Evolutionary conservation across 106 monocot species (phyloP).

Genomic region (Xerophyta viscosa): DNA sequence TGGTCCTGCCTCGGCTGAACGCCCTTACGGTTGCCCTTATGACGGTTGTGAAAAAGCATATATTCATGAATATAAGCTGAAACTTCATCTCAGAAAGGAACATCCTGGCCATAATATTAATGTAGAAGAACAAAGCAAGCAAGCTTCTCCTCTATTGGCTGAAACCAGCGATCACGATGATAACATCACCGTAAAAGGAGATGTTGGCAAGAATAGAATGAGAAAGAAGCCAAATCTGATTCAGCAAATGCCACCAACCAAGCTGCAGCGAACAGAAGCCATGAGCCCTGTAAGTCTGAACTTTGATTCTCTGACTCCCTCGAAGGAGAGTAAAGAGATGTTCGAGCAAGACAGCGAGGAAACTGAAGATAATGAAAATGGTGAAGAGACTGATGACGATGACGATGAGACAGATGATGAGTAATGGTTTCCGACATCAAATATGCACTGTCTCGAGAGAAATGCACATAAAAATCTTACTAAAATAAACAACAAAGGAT

Average conservation of each 20-base stretch:
- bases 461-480: too few species aligned
- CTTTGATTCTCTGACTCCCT: constrained; percentile 16
- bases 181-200: constrained; percentile 11
- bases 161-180: constrained; percentile 25
- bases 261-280: constrained; percentile 12
- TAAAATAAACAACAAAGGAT: too few species aligned
- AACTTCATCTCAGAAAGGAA: constrained; percentile 60
- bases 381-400: constrained; percentile 44
- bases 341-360: constrained; percentile 75
- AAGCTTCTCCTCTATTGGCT: not conserved
- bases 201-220: constrained; percentile 18
- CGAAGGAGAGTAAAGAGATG: constrained; percentile 24
- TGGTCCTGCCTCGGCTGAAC: constrained; percentile 29
- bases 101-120: constrained; percentile 47
- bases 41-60: constrained; percentile 70
- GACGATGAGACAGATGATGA: constrained; percentile 33
- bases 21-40: constrained; percentile 64
- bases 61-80: constrained; percentile 79
- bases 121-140: constrained; percentile 24
- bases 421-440: too few species aligned
- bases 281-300: not conserved
- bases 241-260: constrained; percentile 25
- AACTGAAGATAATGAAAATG: constrained; percentile 59
- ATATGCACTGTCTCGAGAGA: too few species aligned
- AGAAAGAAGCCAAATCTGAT: constrained; percentile 26